Conservation (phyloP, 2,329 filamentous ascomycete species). For the Kalaharituber pfeilii region DNA sequence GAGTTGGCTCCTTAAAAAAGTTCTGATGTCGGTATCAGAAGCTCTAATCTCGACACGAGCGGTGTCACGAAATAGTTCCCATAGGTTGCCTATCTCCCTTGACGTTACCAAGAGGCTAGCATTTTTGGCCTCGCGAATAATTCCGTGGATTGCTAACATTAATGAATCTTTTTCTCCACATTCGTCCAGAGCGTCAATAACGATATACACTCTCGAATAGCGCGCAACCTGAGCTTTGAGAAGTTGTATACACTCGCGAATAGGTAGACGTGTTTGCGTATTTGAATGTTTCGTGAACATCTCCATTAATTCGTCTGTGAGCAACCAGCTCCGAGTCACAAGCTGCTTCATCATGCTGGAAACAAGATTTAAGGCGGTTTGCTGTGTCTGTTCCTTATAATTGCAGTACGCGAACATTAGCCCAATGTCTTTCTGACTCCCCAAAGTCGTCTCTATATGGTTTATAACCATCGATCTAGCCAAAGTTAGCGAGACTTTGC, state of each 20-base stretch:
- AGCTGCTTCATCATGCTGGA: not conserved
- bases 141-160: not conserved
- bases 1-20: not conserved
- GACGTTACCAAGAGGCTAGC: not conserved
- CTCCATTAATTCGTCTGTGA: not conserved
- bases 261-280: not conserved
- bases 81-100: not conserved
- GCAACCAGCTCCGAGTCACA: not conserved
- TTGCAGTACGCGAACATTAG: not conserved
- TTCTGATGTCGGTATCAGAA: not conserved
- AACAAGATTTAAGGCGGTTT: not conserved
- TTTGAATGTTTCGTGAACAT: not conserved
- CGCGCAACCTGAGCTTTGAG: not conserved
- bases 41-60: not conserved
- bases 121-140: not conserved
- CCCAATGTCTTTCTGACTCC: not conserved
- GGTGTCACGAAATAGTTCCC: not conserved
- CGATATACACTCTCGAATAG: not conserved
- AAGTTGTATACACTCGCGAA: not conserved
- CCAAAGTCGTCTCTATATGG: not conserved
- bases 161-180: too few species aligned
- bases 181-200: not conserved
- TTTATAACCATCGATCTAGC: not conserved
- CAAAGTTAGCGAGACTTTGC: not conserved
- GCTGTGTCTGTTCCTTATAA: not conserved